Percentiles rank a stretch among this genome's conserved stretches.
Conservation (phyloP, 805 yeast genomes). For the Lipomyces starkeyi region DNA sequence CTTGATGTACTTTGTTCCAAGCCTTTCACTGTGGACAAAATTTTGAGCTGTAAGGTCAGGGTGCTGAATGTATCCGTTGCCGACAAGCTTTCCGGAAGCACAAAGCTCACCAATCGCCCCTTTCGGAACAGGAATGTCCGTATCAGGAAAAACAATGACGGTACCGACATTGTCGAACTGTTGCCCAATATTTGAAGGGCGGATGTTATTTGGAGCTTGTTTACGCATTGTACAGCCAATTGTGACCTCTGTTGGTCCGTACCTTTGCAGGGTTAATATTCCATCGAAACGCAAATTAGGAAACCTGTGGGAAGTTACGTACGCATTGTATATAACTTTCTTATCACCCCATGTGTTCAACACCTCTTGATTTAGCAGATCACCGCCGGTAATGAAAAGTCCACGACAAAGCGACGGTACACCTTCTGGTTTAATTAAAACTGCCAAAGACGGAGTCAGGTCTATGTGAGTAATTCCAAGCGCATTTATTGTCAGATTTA, state of each 20-base stretch:
- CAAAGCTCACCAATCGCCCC: slow-evolving; percentile 45
- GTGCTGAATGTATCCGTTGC: slow-evolving; percentile 41
- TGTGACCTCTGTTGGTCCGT: slow-evolving; percentile 43
- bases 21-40: slow-evolving; percentile 23
- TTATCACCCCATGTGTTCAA: slow-evolving; percentile 40
- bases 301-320: neutral
- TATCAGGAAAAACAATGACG: slow-evolving; percentile 27
- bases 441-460: slow-evolving; percentile 59
- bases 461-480: slow-evolving; percentile 40
- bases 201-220: slow-evolving; percentile 34
- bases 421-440: slow-evolving; percentile 80
- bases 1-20: slow-evolving; percentile 23
- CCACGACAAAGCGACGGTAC: slow-evolving; percentile 38
- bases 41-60: slow-evolving; percentile 37
- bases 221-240: slow-evolving; percentile 40
- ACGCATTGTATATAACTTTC: slow-evolving; percentile 40
- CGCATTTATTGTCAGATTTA: slow-evolving; percentile 27
- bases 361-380: slow-evolving; percentile 39
- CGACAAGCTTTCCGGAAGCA: slow-evolving; percentile 44
- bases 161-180: slow-evolving; percentile 41
- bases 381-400: slow-evolving; percentile 43
- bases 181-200: slow-evolving; percentile 40
- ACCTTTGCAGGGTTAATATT: slow-evolving; percentile 9
- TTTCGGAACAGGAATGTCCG: slow-evolving; percentile 34
- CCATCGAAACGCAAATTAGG: neutral